Evolutionary conservation across 495 filamentous ascomycete species (phyloP), one percentile per base, ranked within the genome.

Genomic region (Penicillium daleae): DNA sequence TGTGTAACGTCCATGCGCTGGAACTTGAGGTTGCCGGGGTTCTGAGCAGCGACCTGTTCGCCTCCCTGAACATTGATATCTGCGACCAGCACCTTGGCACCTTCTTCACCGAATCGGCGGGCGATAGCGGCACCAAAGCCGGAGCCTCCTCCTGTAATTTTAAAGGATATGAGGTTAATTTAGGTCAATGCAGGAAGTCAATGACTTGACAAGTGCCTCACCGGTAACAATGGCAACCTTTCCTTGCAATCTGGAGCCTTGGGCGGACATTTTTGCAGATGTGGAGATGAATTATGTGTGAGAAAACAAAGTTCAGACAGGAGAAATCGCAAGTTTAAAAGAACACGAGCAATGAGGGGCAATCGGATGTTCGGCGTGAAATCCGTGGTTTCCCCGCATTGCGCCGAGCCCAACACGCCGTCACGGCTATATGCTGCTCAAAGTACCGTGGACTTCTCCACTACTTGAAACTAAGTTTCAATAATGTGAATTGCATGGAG

Each of bases 191-290:
- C 4, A 5, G 3, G 17, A 35, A 3, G 17, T 35, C 51, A 54
- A 54, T 54, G 6, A 24, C n/a, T 27, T 27, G 12, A 13, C 26
- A n/a, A 26, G 13, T 31, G 4, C 3, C 62, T 49, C 64, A 72
- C 94, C 94, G 21, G 95, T 99, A 69, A 99, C 85, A 65, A 99
- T 87, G 73, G 91, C 91, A 77, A 96, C 96, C 79, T 97, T 99
- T 76, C 91, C 93, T 52, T 87, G 81, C 22, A 99, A 82, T 63
- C 76, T 67, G 17, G 71, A 63, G 46, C 74, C 69, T 67, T 72
- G 72, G 1, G 62, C 24, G n/a, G 61, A 33, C 63, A 62, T 65
- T 4, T 42, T 59, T 10, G 17, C 15, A n/a, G 6, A 29, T 57
- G 13, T 5, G 32, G 6, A 33, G 17, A n/a, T 29, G 46, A 50